Conservation (phyloP, 805 yeast species). For the Yarrowia hollandica region DNA sequence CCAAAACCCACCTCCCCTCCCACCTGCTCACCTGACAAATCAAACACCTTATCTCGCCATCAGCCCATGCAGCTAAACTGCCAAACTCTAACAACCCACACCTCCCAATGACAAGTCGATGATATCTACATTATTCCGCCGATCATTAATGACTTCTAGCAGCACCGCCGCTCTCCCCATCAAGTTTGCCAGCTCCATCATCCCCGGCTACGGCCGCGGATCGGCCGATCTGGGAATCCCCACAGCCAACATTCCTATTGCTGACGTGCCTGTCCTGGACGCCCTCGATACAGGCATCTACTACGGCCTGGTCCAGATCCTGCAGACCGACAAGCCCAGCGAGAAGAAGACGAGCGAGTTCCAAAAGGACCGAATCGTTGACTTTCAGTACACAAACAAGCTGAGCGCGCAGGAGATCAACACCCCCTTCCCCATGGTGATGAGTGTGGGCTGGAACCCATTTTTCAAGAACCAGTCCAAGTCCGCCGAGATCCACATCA, state of each 20-base stretch:
- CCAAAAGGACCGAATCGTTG: slow-evolving; percentile 42
- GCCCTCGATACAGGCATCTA: slow-evolving; percentile 73
- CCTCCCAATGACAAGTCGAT: neutral
- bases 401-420: slow-evolving; percentile 48
- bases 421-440: slow-evolving; percentile 76
- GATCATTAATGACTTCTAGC: neutral
- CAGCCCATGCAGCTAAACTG: too few relatives aligned
- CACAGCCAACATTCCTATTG: slow-evolving; percentile 83
- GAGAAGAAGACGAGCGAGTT: slow-evolving; percentile 24
- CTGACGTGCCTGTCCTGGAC: slow-evolving; percentile 40
- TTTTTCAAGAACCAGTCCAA: slow-evolving; percentile 76
- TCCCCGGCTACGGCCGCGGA: slow-evolving; percentile 93
- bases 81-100: too few relatives aligned
- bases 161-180: neutral
- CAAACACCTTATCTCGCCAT: too few relatives aligned
- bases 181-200: slow-evolving; percentile 39
- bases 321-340: slow-evolving; percentile 21
- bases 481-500: slow-evolving; percentile 80
- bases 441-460: slow-evolving; percentile 96
- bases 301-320: slow-evolving; percentile 66
- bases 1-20: too few relatives aligned
- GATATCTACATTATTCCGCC: neutral
- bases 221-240: slow-evolving; percentile 92
- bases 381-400: slow-evolving; percentile 60
- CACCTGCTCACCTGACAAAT: too few relatives aligned